phyloP scores from a whole-genome alignment of 1,284 basidiomycete species.

The Malassezia equina region DNA sequence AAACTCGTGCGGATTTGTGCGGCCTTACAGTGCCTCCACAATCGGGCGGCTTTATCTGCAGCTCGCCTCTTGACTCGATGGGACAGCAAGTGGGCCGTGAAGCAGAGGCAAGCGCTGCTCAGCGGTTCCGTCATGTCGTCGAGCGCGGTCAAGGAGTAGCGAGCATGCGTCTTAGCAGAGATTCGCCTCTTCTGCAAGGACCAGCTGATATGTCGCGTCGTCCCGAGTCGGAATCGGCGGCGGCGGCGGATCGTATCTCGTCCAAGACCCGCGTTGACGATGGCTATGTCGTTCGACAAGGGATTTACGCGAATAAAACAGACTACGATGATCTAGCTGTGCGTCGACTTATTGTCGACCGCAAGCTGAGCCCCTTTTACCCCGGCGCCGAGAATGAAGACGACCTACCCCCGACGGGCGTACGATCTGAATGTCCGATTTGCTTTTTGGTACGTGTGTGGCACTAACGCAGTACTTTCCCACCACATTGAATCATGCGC shows the following conservation, averaged over 20 bases:
- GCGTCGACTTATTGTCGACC: slow-evolving; percentile 71
- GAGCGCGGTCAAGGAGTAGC: background rate
- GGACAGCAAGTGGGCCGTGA: slow-evolving; percentile 14
- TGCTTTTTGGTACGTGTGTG: slow-evolving; percentile 75
- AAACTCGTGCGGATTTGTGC: background rate
- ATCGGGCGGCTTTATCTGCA: background rate
- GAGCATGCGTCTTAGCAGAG: background rate
- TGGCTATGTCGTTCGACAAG: slow-evolving; percentile 74
- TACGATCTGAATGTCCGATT: slow-evolving; percentile 74
- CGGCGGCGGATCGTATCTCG: slow-evolving; percentile 11
- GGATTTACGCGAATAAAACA: slow-evolving; percentile 63
- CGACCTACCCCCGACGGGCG: slow-evolving; percentile 58
- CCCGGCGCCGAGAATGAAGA: slow-evolving; percentile 70
- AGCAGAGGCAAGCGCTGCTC: background rate
- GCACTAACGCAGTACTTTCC: slow-evolving; percentile 24
- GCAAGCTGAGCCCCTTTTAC: slow-evolving; percentile 88
- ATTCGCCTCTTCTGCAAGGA: background rate
- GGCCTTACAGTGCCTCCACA: background rate
- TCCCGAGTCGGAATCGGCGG: background rate
- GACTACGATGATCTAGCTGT: slow-evolving; percentile 86
- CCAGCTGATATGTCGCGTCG: background rate
- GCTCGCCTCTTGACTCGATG: slow-evolving; percentile 1
- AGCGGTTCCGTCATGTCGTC: background rate
- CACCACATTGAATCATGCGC: slow-evolving; percentile 66
- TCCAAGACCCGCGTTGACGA: slow-evolving; percentile 49